A percentile compares a stretch with the other conserved stretches of the same genome.
phyloP scores from a whole-genome alignment of 352 stramenopile genomes.

The Peronospora belbahrii region DNA sequence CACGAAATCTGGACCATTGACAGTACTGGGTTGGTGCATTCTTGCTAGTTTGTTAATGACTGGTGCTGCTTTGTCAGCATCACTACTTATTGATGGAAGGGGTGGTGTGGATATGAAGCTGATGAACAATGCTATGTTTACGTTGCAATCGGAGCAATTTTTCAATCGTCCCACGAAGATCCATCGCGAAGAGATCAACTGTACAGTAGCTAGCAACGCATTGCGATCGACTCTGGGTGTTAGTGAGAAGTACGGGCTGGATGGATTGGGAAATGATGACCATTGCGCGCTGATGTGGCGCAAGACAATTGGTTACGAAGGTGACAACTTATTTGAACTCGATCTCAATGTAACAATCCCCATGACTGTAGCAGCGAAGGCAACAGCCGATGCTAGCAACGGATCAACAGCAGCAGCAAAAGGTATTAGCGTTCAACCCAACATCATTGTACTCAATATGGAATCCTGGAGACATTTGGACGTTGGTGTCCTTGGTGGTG shows the following conservation, averaged over 20 bases:
- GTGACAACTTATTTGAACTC: conserved; percentile 45
- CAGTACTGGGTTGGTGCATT: conserved; percentile 25
- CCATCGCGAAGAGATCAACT: conserved; percentile 55
- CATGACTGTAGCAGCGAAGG: not conserved
- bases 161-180: conserved; percentile 33
- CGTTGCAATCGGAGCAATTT: conserved; percentile 47
- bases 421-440: conserved; percentile 23
- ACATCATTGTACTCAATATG: conserved; percentile 74
- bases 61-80: conserved; percentile 31
- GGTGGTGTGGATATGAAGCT: conserved; percentile 59
- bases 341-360: conserved; percentile 26
- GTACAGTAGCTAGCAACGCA: conserved; percentile 37
- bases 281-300: conserved; percentile 57
- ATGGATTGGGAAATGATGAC: conserved; percentile 47
- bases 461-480: conserved; percentile 64
- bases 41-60: conserved; percentile 24
- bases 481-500: conserved; percentile 51
- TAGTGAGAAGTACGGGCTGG: conserved; percentile 38
- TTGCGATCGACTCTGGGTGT: conserved; percentile 40
- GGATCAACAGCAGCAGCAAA: conserved; percentile 6
- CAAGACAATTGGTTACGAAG: conserved; percentile 45
- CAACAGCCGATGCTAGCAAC: not conserved
- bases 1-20: conserved; percentile 26
- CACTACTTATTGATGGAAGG: conserved; percentile 37
- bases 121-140: conserved; percentile 65